phyloP scores from a whole-genome alignment of 2,329 filamentous ascomycete genomes.

The Exserohilum turcica region DNA sequence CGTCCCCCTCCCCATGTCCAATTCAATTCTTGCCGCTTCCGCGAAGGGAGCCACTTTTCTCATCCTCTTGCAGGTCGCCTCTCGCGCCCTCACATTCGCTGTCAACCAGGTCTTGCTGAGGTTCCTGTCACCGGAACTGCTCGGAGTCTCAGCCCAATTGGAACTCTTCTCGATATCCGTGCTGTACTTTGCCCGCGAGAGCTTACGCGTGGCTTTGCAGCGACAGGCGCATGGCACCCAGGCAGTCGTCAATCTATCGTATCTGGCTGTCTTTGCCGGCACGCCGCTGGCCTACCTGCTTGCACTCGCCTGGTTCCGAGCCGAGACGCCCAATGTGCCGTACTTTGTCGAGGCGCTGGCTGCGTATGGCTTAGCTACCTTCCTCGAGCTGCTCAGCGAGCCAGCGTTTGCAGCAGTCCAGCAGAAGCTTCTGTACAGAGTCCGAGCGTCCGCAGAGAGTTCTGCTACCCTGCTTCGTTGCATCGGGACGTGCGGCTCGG shows the following conservation, averaged over 20 bases:
- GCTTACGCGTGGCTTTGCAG: constrained; percentile 87
- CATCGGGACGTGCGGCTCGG: constrained; percentile 71
- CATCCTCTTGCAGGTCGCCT: constrained; percentile 84
- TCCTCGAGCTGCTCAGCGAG: constrained; percentile 81
- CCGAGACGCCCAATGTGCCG: constrained; percentile 61
- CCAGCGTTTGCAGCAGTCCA: constrained; percentile 89
- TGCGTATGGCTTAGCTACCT: constrained; percentile 62
- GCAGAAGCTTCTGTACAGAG: constrained; percentile 76
- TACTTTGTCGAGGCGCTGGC: constrained; percentile 64
- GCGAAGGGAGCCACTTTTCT: constrained; percentile 81
- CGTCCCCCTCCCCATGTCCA: constrained; percentile 36
- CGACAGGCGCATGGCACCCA: constrained; percentile 69
- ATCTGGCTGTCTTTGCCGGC: constrained; percentile 75
- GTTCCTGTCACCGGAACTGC: constrained; percentile 80
- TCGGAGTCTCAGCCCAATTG: constrained; percentile 86
- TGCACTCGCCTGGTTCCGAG: constrained; percentile 68
- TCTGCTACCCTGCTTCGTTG: constrained; percentile 79
- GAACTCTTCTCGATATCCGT: constrained; percentile 92
- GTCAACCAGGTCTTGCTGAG: constrained; percentile 91
- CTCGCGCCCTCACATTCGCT: constrained; percentile 85
- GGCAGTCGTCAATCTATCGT: constrained; percentile 85
- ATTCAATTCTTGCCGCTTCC: constrained; percentile 50
- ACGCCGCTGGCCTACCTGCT: constrained; percentile 66
- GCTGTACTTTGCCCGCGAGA: constrained; percentile 94
- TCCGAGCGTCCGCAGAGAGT: constrained; percentile 83